phyloP scores from a whole-genome alignment of 768 basidiomycete species.

The Podaxis carcinomalis region DNA sequence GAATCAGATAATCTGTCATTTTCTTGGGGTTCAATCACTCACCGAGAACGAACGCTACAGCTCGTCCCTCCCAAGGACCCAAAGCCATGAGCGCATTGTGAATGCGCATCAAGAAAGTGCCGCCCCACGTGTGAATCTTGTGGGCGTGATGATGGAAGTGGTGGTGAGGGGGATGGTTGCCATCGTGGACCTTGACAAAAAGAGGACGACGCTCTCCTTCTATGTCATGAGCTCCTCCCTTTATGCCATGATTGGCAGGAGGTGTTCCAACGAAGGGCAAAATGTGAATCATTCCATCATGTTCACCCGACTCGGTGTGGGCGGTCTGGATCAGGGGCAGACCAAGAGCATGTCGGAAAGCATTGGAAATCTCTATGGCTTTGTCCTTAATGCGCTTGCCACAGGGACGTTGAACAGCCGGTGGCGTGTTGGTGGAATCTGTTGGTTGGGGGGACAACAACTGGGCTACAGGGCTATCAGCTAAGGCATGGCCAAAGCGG shows the following conservation, averaged over 20 bases:
- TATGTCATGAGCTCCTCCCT: not conserved
- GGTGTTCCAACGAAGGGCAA: slow-evolving; percentile 28
- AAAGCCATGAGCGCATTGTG: slow-evolving; percentile 63
- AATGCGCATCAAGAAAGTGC: slow-evolving; percentile 55
- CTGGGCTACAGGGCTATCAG: slow-evolving; percentile 3
- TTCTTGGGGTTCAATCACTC: slow-evolving; percentile 10
- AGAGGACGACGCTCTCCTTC: not conserved
- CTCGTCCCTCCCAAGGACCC: slow-evolving; percentile 80
- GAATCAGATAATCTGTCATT: slow-evolving; percentile 3
- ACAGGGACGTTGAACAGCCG: slow-evolving; percentile 15
- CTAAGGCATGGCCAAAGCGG: slow-evolving; percentile 20
- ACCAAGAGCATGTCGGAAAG: slow-evolving; percentile 53
- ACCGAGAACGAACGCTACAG: slow-evolving; percentile 81
- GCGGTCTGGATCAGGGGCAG: slow-evolving; percentile 39
- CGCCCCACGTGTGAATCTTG: slow-evolving; percentile 22
- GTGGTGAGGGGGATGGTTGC: slow-evolving; percentile 17
- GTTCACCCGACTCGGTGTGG: slow-evolving; percentile 9
- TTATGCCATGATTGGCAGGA: not conserved
- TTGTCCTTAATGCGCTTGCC: slow-evolving; percentile 31
- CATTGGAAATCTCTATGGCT: slow-evolving; percentile 46
- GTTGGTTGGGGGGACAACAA: not conserved
- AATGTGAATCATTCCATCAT: slow-evolving; percentile 27
- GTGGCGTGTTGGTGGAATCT: slow-evolving; percentile 7
- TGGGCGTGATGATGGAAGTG: slow-evolving; percentile 22
- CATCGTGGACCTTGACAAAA: not conserved